Conservation (phyloP, 192 early-diverging fungal species). For the Backusella tuberculispora region DNA sequence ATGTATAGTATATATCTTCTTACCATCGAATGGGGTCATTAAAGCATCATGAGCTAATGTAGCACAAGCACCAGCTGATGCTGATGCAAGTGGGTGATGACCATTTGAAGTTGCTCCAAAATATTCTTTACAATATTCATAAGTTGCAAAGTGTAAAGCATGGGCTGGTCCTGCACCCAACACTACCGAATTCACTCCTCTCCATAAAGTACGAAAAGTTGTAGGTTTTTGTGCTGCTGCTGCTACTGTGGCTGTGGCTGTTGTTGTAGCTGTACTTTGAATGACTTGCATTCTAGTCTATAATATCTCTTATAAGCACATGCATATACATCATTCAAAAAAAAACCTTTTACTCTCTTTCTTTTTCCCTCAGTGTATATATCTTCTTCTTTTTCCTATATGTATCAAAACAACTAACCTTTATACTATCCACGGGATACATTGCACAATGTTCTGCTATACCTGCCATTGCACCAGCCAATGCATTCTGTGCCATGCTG, state of each 20-base stretch:
- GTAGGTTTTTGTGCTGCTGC: not conserved
- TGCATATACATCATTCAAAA: not conserved
- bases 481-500: constrained; percentile 77
- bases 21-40: constrained; percentile 97
- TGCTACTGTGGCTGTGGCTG: not conserved
- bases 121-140: constrained; percentile 87
- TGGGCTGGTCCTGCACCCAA: constrained; percentile 95
- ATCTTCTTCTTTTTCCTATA: not conserved
- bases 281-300: constrained; percentile 94
- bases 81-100: constrained; percentile 66
- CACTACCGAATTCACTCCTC: constrained; percentile 91
- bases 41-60: constrained; percentile 87
- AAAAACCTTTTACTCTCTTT: not conserved
- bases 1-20: no score
- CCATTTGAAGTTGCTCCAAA: constrained; percentile 62
- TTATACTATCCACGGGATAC: constrained; percentile 94
- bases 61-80: constrained; percentile 86
- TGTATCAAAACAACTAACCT: constrained; percentile 58
- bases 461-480: constrained; percentile 95
- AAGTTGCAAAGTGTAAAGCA: constrained; percentile 93
- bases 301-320: no score
- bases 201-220: constrained; percentile 73
- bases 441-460: constrained; percentile 96
- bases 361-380: not conserved
- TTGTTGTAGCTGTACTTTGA: constrained; percentile 46